A percentile compares a stretch with the other conserved stretches of the same genome.
These are phyloP conservation scores for Sugiyamaella pinicola DNA, from an alignment of 1,139 yeast species.

Conservation along the genomic window DNA sequence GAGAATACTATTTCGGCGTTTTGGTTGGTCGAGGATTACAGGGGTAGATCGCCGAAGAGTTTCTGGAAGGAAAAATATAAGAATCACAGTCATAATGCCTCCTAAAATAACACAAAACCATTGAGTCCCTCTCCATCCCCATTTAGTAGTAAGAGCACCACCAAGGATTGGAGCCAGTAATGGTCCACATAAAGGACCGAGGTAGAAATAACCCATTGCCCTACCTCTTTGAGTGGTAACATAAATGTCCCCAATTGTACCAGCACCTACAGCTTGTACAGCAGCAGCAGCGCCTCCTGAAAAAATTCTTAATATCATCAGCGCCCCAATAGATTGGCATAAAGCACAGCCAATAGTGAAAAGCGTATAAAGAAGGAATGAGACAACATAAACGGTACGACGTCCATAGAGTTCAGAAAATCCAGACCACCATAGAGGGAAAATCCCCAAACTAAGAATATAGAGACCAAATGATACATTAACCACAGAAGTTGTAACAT, in stretches of 20 bases:
- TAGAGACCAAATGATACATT: conserved; percentile 82
- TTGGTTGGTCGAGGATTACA: conserved; percentile 6
- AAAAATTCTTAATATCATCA: conserved; percentile 68
- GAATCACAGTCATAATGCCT: conserved; percentile 53
- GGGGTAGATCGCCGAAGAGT: conserved; percentile 48
- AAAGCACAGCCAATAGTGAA: conserved; percentile 75
- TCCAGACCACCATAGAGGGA: conserved; percentile 90
- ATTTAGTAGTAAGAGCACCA: conserved; percentile 67
- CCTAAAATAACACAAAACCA: conserved; percentile 78
- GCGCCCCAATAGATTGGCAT: conserved; percentile 59
- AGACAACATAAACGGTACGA: conserved; percentile 67
- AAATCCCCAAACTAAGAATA: conserved; percentile 69
- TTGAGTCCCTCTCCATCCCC: conserved; percentile 91
- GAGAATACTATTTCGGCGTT: conserved; percentile 3
- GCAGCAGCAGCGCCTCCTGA: conserved; percentile 84
- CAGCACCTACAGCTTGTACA: conserved; percentile 90
- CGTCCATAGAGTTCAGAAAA: conserved; percentile 72
- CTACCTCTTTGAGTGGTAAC: conserved; percentile 69
- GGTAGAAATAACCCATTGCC: conserved; percentile 79
- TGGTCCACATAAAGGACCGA: conserved; percentile 84
- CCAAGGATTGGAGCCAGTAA: conserved; percentile 80
- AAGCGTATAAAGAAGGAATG: conserved; percentile 63
- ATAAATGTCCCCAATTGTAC: conserved; percentile 77
- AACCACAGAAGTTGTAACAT: conserved; percentile 62
- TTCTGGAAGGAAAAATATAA: conserved; percentile 70